Percentiles rank a stretch among this genome's conserved stretches.
Evolutionary conservation across 1,284 basidiomycete genomes (phyloP).

Genomic region (Crucibulum parvulum): DNA sequence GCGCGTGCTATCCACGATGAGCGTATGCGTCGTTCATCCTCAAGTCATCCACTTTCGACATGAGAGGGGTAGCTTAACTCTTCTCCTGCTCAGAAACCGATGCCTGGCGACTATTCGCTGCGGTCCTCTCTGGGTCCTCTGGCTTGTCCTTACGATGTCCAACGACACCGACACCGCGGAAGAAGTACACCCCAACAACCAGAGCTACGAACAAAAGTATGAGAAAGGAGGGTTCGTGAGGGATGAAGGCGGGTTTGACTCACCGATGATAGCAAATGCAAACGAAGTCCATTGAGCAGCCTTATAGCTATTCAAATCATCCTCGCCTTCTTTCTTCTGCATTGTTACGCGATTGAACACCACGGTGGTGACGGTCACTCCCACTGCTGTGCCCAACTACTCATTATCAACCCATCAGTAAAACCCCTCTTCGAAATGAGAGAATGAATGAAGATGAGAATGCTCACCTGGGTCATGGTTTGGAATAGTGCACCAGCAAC

Average conservation of each 20-base stretch:
- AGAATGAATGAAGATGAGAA: background rate
- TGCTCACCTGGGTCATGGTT: constrained; percentile 71
- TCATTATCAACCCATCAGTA: background rate
- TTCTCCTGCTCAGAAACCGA: too few relatives aligned
- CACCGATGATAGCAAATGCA: constrained; percentile 65
- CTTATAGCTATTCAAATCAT: constrained; percentile 59
- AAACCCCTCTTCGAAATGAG: background rate
- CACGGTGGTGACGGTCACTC: constrained; percentile 78
- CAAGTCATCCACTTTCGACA: too few relatives aligned
- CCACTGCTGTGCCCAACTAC: constrained; percentile 77
- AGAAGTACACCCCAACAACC: constrained; percentile 55
- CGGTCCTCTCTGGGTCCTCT: background rate
- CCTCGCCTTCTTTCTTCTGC: constrained; percentile 39
- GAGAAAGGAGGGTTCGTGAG: background rate
- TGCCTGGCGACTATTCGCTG: too few relatives aligned
- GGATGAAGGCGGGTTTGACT: background rate
- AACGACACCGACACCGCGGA: constrained; percentile 66
- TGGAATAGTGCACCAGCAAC: constrained; percentile 81
- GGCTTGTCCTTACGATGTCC: constrained; percentile 42
- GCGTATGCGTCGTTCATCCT: too few relatives aligned
- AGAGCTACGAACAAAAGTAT: constrained; percentile 42
- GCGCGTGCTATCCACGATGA: too few relatives aligned
- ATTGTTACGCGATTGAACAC: constrained; percentile 65
- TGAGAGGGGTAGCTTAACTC: too few relatives aligned
- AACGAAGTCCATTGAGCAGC: constrained; percentile 71